Conservation (phyloP, 495 filamentous ascomycete species). For the Trypethelium eluteriae region DNA sequence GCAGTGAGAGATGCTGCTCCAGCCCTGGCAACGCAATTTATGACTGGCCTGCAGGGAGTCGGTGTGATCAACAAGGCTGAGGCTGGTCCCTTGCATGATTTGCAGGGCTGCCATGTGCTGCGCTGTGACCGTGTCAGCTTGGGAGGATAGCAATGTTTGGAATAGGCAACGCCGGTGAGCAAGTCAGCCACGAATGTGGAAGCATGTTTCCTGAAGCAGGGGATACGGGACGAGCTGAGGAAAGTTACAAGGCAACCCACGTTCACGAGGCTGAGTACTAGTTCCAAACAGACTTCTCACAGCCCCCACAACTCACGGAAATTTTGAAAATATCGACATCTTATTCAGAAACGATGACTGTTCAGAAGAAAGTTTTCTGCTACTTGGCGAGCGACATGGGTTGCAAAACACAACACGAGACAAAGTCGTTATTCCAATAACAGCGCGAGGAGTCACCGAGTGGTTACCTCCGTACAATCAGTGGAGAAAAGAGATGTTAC, state of each 20-base stretch:
- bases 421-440: neutral
- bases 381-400: neutral
- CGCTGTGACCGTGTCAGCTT: neutral
- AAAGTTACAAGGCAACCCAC: neutral
- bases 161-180: slow-evolving; percentile 2
- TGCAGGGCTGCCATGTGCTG: neutral
- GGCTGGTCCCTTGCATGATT: slow-evolving; percentile 8
- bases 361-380: neutral
- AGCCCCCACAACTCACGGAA: neutral
- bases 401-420: neutral
- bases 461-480: neutral
- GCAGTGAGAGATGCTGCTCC: neutral
- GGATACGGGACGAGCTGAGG: neutral
- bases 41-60: neutral
- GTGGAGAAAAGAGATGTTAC: neutral
- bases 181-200: slow-evolving; percentile 4
- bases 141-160: neutral
- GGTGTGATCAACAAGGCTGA: neutral
- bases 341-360: neutral
- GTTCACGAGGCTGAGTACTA: slow-evolving; percentile 1
- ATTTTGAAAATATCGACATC: neutral
- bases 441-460: neutral
- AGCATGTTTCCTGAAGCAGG: slow-evolving; percentile 5
- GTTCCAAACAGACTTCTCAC: neutral
- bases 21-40: neutral